These are phyloP conservation scores for Cenchrus americanus DNA, from an alignment of 176 grass and related monocot species.

Conservation along the genomic window DNA sequence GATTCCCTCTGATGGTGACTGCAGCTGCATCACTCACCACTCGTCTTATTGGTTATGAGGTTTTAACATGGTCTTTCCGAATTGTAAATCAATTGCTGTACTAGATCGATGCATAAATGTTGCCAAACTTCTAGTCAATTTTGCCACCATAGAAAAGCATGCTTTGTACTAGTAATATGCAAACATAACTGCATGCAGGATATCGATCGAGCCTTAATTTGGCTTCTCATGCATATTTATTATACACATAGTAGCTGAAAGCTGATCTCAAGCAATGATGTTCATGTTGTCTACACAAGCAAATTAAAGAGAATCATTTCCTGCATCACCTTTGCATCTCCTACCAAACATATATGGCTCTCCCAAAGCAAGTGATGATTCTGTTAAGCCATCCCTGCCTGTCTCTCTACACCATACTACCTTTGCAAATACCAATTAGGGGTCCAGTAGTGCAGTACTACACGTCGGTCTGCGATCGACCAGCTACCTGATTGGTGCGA, in stretches of 20 bases:
- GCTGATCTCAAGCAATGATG: constrained; percentile 14
- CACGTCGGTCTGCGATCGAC: constrained; percentile 29
- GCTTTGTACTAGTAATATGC: neutral
- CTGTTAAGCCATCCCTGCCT: constrained; percentile 39
- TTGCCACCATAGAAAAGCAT: neutral
- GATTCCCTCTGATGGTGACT: constrained; percentile 73
- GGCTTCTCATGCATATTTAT: neutral
- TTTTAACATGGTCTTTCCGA: neutral
- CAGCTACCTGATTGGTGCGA: constrained; percentile 44
- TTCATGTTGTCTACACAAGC: neutral
- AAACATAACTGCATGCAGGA: neutral
- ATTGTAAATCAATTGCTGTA: neutral
- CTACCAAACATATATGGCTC: constrained; percentile 19
- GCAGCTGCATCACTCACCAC: constrained; percentile 37
- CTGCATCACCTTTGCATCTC: constrained; percentile 22
- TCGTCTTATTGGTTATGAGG: neutral
- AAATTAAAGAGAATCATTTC: neutral
- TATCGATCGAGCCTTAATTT: neutral
- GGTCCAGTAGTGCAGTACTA: constrained; percentile 16
- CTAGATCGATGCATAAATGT: neutral
- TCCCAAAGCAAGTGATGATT: constrained; percentile 40
- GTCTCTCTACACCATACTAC: constrained; percentile 7
- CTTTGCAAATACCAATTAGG: constrained; percentile 37
- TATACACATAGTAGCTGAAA: neutral
- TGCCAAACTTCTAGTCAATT: neutral